These are phyloP conservation scores for Chrysosporium keratinophilum DNA, from an alignment of 2,329 filamentous ascomycete genomes.

Conservation along the genomic window DNA sequence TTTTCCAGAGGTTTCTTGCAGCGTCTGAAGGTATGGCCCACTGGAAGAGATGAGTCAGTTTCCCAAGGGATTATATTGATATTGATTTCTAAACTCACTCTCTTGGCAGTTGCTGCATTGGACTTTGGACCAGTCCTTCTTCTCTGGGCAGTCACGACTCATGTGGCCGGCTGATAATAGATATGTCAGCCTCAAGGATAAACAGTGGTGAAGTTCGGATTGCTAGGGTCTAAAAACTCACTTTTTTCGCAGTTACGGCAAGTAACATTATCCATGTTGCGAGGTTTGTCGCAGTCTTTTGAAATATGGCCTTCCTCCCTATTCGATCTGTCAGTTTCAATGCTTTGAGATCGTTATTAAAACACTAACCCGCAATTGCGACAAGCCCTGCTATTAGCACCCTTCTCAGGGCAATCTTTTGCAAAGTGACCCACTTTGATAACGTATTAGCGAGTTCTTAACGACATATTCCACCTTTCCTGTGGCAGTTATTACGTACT, in stretches of 20 bases:
- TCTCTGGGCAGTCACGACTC: constrained; percentile 36
- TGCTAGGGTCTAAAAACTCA: constrained; percentile 16
- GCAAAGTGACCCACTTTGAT: constrained; percentile 36
- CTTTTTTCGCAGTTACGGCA: constrained; percentile 40
- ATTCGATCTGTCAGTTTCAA: constrained; percentile 19
- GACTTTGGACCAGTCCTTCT: constrained; percentile 36
- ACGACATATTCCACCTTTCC: not conserved
- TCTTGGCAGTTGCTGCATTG: constrained; percentile 38
- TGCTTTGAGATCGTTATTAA: not conserved
- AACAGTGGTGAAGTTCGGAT: not conserved
- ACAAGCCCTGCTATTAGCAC: constrained; percentile 29
- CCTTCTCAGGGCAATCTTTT: constrained; percentile 36
- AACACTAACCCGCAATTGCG: constrained; percentile 36
- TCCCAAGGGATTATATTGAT: not conserved
- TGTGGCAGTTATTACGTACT: constrained; percentile 21
- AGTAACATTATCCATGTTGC: constrained; percentile 31
- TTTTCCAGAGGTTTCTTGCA: constrained; percentile 25
- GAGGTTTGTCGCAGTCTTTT: constrained; percentile 36
- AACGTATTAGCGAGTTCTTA: constrained; percentile 13
- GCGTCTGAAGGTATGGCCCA: constrained; percentile 36
- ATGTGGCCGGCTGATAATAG: constrained; percentile 32
- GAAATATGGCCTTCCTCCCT: constrained; percentile 35
- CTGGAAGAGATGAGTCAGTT: constrained; percentile 21
- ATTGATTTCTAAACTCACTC: constrained; percentile 24
- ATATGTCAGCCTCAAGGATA: not conserved